These are phyloP conservation scores for Saccharomyces hybrid DNA, from an alignment of 1,139 yeast species.

Conservation along the genomic window DNA sequence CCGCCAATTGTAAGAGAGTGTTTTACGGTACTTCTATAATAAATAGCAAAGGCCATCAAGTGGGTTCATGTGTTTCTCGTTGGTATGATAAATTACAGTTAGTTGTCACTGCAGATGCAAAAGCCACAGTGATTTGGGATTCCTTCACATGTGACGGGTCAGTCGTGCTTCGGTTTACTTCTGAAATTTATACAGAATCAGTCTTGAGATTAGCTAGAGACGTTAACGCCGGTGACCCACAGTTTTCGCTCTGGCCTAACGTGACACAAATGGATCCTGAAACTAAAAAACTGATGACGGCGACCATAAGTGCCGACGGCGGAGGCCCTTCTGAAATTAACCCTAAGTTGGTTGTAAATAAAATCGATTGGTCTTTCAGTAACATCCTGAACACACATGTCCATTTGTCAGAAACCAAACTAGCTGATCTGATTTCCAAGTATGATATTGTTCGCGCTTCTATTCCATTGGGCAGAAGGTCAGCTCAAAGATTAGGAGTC, in stretches of 20 bases:
- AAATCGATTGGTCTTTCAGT: conserved; percentile 46
- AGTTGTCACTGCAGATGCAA: conserved; percentile 59
- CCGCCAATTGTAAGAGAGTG: conserved; percentile 37
- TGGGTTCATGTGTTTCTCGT: conserved; percentile 69
- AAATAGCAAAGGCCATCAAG: conserved; percentile 50
- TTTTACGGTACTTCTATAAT: conserved; percentile 61
- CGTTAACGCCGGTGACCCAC: conserved; percentile 55
- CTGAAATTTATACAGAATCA: conserved; percentile 71
- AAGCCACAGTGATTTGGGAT: conserved; percentile 72
- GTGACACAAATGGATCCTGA: conserved; percentile 34
- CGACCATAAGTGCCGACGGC: conserved; percentile 4
- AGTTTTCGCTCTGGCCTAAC: conserved; percentile 52
- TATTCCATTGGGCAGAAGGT: conserved; percentile 39
- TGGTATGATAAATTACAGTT: conserved; percentile 76
- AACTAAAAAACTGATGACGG: conserved; percentile 21
- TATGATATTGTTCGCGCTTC: conserved; percentile 49
- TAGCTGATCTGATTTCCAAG: conserved; percentile 67
- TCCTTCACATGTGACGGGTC: conserved; percentile 76
- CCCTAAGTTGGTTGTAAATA: conserved; percentile 33
- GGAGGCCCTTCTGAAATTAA: conserved; percentile 27
- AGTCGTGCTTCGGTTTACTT: conserved; percentile 60
- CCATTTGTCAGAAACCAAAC: conserved; percentile 65
- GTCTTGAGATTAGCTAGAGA: conserved; percentile 63
- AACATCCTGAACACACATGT: conserved; percentile 40
- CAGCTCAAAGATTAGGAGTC: conserved; percentile 45